Evolutionary conservation across 495 filamentous ascomycete genomes (phyloP).

Genomic region (Podospora australis): DNA sequence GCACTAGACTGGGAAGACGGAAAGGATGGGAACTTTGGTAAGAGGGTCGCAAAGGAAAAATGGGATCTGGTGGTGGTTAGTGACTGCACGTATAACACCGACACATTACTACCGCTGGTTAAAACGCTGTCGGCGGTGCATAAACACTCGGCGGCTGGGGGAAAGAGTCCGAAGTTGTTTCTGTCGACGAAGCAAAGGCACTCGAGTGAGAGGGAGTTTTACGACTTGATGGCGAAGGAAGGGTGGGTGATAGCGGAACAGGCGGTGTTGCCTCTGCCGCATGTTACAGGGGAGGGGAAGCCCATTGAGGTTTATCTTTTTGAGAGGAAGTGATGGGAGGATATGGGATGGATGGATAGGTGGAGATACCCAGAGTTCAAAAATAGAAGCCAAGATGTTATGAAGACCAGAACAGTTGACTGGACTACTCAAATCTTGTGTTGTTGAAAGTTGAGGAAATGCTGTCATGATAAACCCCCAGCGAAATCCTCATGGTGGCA

Average conservation of each 20-base stretch:
- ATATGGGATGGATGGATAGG: no score
- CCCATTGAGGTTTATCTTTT: conserved; percentile 57
- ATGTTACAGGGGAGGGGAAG: conserved; percentile 51
- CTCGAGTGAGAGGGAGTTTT: conserved; percentile 72
- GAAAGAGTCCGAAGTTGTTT: conserved; percentile 42
- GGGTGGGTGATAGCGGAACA: conserved; percentile 48
- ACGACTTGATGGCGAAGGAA: conserved; percentile 61
- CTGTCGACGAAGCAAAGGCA: conserved; percentile 83
- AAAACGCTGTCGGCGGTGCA: conserved; percentile 54
- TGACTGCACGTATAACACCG: conserved; percentile 93
- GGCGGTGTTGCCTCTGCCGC: conserved; percentile 47
- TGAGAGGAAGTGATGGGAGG: conserved; percentile 11
- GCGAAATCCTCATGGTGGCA: no score
- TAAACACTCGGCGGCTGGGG: conserved; percentile 9
- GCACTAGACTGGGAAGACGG: conserved; percentile 68
- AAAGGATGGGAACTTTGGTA: conserved; percentile 28
- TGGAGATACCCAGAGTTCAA: no score
- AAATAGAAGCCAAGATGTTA: no score
- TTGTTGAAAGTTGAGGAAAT: no score
- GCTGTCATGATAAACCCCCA: no score
- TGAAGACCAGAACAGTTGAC: no score
- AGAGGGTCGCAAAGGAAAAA: conserved; percentile 27
- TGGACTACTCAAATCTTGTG: no score
- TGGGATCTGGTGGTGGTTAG: conserved; percentile 76
- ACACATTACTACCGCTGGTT: conserved; percentile 71